Conservation (phyloP, 805 yeast genomes). For the Metschnikowia vanudenii region DNA sequence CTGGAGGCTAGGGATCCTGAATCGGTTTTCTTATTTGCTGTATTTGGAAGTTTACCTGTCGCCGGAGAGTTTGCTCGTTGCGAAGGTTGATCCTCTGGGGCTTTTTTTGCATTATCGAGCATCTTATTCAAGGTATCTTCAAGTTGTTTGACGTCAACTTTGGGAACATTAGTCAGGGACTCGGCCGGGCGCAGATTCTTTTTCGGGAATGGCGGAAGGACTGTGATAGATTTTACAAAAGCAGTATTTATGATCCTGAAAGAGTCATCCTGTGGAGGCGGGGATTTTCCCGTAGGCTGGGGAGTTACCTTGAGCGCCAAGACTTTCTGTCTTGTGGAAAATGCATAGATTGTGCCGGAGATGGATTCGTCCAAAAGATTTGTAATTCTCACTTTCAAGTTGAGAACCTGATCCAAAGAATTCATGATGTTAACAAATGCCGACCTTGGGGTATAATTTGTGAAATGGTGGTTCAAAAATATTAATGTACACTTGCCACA, state of each 20-base stretch:
- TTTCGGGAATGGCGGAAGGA: conserved; percentile 29
- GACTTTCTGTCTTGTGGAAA: conserved; percentile 49
- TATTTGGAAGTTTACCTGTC: neutral
- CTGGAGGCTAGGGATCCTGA: conserved; percentile 15
- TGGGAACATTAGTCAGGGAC: conserved; percentile 15
- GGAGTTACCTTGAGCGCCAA: conserved; percentile 31
- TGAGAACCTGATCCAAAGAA: conserved; percentile 17
- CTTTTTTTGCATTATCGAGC: conserved; percentile 5
- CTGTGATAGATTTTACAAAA: conserved; percentile 54
- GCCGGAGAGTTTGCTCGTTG: neutral
- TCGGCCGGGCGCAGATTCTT: conserved; percentile 29
- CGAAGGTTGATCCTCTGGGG: neutral
- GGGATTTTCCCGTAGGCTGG: neutral
- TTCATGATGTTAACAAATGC: conserved; percentile 11
- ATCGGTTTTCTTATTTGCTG: conserved; percentile 7
- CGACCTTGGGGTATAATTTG: neutral
- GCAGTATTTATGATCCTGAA: conserved; percentile 56
- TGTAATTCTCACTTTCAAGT: conserved; percentile 52
- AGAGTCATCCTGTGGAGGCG: conserved; percentile 17
- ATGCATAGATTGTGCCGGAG: conserved; percentile 64
- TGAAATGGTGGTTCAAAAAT: too few relatives aligned
- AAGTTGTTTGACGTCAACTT: conserved; percentile 11
- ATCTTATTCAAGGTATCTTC: conserved; percentile 10
- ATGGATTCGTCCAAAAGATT: conserved; percentile 57
- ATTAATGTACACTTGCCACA: too few relatives aligned